A percentile compares a stretch with the other conserved stretches of the same genome.
Evolutionary conservation across 345 rosid species (phyloP).

Genomic region (Eucalyptus cloeziana): DNA sequence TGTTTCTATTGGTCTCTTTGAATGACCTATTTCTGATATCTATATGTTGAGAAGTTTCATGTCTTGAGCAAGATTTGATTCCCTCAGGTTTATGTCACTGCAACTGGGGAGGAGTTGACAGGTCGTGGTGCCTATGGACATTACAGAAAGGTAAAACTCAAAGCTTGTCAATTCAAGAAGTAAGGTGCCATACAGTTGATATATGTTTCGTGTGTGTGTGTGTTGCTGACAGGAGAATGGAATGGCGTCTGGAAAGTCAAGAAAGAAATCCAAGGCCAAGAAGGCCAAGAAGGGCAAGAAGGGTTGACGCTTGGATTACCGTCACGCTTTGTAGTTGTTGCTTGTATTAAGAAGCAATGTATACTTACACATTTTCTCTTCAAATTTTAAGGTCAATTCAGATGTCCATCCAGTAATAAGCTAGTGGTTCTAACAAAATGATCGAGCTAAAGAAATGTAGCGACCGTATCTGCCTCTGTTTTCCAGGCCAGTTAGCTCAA

Average conservation of each 20-base stretch:
- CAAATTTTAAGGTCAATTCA: not conserved
- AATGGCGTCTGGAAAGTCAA: slow-evolving; percentile 21
- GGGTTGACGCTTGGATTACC: too few species aligned
- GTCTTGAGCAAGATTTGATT: not conserved
- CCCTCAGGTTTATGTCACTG: slow-evolving; percentile 47
- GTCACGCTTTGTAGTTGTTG: not conserved
- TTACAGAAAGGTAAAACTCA: slow-evolving; percentile 54
- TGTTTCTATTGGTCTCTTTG: not conserved
- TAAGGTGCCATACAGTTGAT: not conserved
- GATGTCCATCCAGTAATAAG: not conserved
- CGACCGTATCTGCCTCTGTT: not conserved
- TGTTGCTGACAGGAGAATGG: slow-evolving; percentile 39
- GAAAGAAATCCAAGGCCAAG: slow-evolving; percentile 24
- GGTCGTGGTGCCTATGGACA: slow-evolving; percentile 73
- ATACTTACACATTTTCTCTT: not conserved
- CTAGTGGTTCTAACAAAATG: not conserved
- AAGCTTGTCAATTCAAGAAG: not conserved
- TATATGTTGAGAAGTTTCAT: not conserved
- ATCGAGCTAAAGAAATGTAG: not conserved
- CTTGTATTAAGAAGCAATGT: not conserved
- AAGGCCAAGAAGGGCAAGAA: slow-evolving; percentile 24
- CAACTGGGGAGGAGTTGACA: slow-evolving; percentile 64
- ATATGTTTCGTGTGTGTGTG: not conserved
- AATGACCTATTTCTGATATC: not conserved
- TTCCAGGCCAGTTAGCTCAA: not conserved